Evolutionary conservation across 352 stramenopile species (phyloP), one percentile per base, ranked within the genome.

Genomic region (Peronospora tabacina): DNA sequence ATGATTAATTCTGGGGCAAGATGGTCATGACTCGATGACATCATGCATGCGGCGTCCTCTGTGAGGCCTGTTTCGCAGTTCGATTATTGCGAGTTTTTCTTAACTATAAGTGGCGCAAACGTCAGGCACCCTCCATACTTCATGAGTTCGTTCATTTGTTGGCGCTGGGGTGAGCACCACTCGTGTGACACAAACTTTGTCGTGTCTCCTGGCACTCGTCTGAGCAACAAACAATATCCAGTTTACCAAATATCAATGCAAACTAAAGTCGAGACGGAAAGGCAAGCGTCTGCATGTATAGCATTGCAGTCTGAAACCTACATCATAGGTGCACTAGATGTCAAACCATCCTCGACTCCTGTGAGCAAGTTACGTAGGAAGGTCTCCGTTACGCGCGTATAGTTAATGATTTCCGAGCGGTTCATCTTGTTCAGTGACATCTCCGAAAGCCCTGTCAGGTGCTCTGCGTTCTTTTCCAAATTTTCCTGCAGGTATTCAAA

Each of bases 401-500:
- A 97, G 67, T 97, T 97, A 64, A 96, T 90, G 34, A 97, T 88
- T 54, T 97, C 82, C 19, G 83, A 87, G 38, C 87, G 85, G 60
- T 97, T 87, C 76, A 97, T 94, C 63, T 90, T 80, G 46, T 96
- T 84, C 17, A 96, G 66, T n/a, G 76, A 73, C 70, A 88, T 87
- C 61, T 97, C 91, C 22, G 80, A 92, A 10, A 97, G 63, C 5
- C 89, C 90, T 2, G 82, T 94, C 44, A 97, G 53, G 41, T 95
- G 75, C 59, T 97, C 91, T 4, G 88, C 96, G 58, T 96, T 95
- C 60, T 94, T 96, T 62, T 97, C 91, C 49, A 97, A 49, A 58
- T 96, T 95, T 46, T 96, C 80, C 54, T 97, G 91, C 33, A 97
- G 59, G 60, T 97, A 94, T 70, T 97, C 91, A 52, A 97, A 97